Conservation (phyloP, 2,329 filamentous ascomycete genomes). For the Phaeomoniella chlamydospora region DNA sequence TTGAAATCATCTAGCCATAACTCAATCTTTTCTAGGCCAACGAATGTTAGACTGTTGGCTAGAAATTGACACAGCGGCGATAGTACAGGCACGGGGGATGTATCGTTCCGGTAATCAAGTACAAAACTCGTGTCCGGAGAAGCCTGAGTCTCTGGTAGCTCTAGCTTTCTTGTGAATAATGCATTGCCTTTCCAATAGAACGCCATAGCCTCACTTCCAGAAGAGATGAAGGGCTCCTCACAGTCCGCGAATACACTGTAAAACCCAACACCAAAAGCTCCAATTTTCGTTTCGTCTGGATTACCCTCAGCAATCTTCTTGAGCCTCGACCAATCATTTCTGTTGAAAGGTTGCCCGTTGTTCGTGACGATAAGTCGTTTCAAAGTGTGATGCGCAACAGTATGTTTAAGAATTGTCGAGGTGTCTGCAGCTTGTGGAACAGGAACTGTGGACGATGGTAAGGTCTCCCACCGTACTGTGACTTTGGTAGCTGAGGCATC, state of each 20-base stretch:
- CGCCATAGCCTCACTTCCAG: slow-evolving; percentile 83
- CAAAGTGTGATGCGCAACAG: slow-evolving; percentile 71
- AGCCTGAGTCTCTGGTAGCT: slow-evolving; percentile 51
- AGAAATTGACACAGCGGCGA: slow-evolving; percentile 82
- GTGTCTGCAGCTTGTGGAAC: slow-evolving; percentile 49
- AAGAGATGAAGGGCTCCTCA: slow-evolving; percentile 93
- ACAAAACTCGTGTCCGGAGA: slow-evolving; percentile 77
- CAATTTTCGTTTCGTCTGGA: slow-evolving; percentile 97
- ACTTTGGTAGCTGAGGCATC: slow-evolving; percentile 87
- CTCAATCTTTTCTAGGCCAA: slow-evolving; percentile 74
- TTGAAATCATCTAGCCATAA: slow-evolving; percentile 82
- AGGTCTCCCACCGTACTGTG: slow-evolving; percentile 80
- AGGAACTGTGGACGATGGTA: slow-evolving; percentile 67
- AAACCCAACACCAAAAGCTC: slow-evolving; percentile 94
- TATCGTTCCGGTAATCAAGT: slow-evolving; percentile 80
- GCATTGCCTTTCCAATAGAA: slow-evolving; percentile 99
- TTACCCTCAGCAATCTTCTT: slow-evolving; percentile 99
- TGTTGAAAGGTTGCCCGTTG: slow-evolving; percentile 73
- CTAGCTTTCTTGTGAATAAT: slow-evolving; percentile 77
- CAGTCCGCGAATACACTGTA: slow-evolving; percentile 98
- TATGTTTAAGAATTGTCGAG: slow-evolving; percentile 66
- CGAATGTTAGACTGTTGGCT: slow-evolving; percentile 89
- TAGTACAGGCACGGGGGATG: slow-evolving; percentile 73
- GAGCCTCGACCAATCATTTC: slow-evolving; percentile 82
- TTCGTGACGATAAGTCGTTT: slow-evolving; percentile 83